Evolutionary conservation across 257 asterid species (phyloP), one percentile per base, ranked within the genome.

Genomic region (Lycium ferocissimum): DNA sequence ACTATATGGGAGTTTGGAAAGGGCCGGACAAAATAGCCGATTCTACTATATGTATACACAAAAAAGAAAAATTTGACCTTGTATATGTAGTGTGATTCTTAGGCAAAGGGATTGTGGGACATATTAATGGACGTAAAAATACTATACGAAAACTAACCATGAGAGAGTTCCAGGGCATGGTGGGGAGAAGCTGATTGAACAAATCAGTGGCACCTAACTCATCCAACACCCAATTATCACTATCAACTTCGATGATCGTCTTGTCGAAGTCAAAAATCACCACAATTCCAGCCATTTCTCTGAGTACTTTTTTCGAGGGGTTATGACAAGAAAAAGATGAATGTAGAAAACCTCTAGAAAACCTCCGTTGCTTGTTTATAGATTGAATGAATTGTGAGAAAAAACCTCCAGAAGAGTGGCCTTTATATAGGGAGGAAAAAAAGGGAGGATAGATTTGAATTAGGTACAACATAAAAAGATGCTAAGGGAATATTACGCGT

Each of bases 401-500:
- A 20, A 75, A 38, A 14, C 1, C 14, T n/a, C 37, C 15, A 7
- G n/a, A 18, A 84, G 40, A 45, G 13, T 45, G 6, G 1, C 9
- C 8, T 84, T 47, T 84, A 83, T 84, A 78, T 84, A 63, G 80
- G 80, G 65, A 12, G 18, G 5, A 20, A 2, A 11, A 59, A 11
- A 15, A 76, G 80, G 54, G 86, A 89, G 91, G 10, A 18, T 58
- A 15, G 18, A 58, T 58, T 58, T 18, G 80, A 73, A 47, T 20
- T 6, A 20, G 81, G 81, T 22, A 73, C 11, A 51, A 26, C 17
- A 5, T 53, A 73, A 13, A 5, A 84, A 85, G 87, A 91, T 91
- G 91, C 92, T 87, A 51, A 85, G 7, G 91, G 95, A 91, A 92
- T 92, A 90, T 93, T 88, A 59, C 90, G 12, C 6, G 58, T 45